Evolutionary conservation across 169 alveolate species (phyloP), one percentile per base, ranked within the genome.

Genomic region (Miamiensis avidus): DNA sequence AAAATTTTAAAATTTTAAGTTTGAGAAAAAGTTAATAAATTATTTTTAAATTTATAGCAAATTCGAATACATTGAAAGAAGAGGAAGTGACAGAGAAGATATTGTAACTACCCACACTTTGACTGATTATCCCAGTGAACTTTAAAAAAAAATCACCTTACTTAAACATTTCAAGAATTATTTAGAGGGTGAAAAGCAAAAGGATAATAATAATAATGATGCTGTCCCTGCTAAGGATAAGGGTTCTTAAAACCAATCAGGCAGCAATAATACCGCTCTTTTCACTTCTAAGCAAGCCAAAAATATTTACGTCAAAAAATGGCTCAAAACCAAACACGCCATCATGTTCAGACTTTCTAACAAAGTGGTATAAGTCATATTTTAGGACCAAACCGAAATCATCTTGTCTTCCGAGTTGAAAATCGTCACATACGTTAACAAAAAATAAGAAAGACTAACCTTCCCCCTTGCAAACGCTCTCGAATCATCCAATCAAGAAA

Each of bases 261-360:
- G 31, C 34, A 75, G 29, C 31, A 25, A 31, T 33, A 65, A 83
- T 27, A 32, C 75, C 33, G 69, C 49, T 28, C 29, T 75, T n/a
- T 28, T 29, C 81, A 31, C 76, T 75, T 87, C 83, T 73, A 75
- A 82, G 29, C 20, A 49, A 49, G 4, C 69, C 20, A 49, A 49
- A 49, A 49, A 49, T 49, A 76, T 89, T 28, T 95, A 92, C 86
- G 95, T 95, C 25, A 95, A 95, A 76, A 95, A 95, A 78, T 95
- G 98, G 95, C 81, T 95, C 89, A 91, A 91, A 74, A 92, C 98
- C 26, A 91, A 91, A 74, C 97, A 95, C 90, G 96, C 97, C 0
- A 93, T 93, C 0, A 90, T 93, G 90, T 95, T 95, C 75, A 87
- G 97, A 83, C 79, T 93, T n/a, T 78, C 92, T 29, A 94, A 95